Conservation (phyloP, 1,284 basidiomycete genomes). For the Chiua sp. region DNA sequence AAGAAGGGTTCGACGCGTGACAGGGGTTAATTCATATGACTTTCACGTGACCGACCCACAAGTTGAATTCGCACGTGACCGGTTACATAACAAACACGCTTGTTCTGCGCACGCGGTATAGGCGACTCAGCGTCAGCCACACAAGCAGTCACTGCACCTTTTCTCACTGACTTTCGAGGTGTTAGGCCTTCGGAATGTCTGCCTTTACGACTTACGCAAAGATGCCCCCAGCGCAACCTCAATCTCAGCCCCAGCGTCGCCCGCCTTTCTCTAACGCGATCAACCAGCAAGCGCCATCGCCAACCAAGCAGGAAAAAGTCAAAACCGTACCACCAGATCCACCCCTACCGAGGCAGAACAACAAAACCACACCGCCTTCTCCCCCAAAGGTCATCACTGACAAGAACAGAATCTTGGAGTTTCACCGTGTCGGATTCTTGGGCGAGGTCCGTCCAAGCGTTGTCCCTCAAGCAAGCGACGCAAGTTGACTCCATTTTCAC, state of each 20-base stretch:
- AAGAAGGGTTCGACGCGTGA: too few relatives aligned
- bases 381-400: constrained; percentile 83
- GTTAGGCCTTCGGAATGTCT: constrained; percentile 42
- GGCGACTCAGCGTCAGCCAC: constrained; percentile 9
- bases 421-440: constrained; percentile 78
- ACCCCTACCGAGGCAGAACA: constrained; percentile 78
- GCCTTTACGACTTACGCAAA: constrained; percentile 20
- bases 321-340: constrained; percentile 44
- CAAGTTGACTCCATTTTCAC: constrained; percentile 10
- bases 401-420: constrained; percentile 60
- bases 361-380: constrained; percentile 80
- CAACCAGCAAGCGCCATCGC: constrained; percentile 29
- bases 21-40: constrained; percentile 29
- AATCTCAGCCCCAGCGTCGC: constrained; percentile 26
- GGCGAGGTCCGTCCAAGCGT: constrained; percentile 71
- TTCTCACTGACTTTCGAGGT: constrained; percentile 34
- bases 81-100: constrained; percentile 37
- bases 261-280: constrained; percentile 35
- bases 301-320: constrained; percentile 38
- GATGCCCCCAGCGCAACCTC: constrained; percentile 19
- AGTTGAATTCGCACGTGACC: constrained; percentile 38
- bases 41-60: constrained; percentile 25
- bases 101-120: too few relatives aligned
- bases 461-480: background rate
- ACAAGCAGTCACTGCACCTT: background rate